Evolutionary conservation across 345 rosid species (phyloP), one percentile per base, ranked within the genome.

Genomic region (Barbarea vulgaris): DNA sequence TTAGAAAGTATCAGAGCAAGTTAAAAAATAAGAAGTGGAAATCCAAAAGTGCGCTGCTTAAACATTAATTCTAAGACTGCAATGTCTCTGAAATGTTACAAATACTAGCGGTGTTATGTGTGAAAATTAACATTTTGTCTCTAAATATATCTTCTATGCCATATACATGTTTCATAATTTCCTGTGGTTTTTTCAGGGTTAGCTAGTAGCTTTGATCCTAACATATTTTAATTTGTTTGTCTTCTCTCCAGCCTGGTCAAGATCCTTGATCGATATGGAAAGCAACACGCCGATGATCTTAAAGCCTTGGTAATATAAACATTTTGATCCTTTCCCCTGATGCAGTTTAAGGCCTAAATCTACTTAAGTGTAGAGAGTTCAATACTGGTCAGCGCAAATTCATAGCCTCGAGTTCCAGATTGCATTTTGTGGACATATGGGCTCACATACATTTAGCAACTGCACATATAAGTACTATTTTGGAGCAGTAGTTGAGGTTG

Each of bases 261-360:
- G 81, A 72, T 78, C 68, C 67, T 72, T 66, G 81, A 66, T 39
- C 81, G 64, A 31, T 78, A 78, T 53, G 69, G 73, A 15, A 66
- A 59, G 44, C 77, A 66, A 31, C 73, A 57, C 55, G 72, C n/a
- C 3, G 81, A 58, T 57, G 77, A 78, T 72, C 73, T 64, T 24
- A 66, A 78, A 50, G 73, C 73, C 69, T 25, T 78, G 77, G 81
- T 78, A 71, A 72, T 48, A 37, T 41, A n/a, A 21, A 11, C 30
- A 4, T 66, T 36, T 56, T 48, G 30, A 62, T 33, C 17, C 5
- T 52, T 61, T 53, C 18, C 11, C 18, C 4, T 25, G 33, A 42
- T 64, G 56, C 27, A 77, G 5, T 44, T 28, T 41, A 22, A 56
- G 25, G 34, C 19, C 8, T 48, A 27, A 9, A 13, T 8, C 39